Evolutionary conservation across 163 green algal genomes (phyloP), one percentile per base, ranked within the genome.

Genomic region (Coccomyxa subellipsoidea): DNA sequence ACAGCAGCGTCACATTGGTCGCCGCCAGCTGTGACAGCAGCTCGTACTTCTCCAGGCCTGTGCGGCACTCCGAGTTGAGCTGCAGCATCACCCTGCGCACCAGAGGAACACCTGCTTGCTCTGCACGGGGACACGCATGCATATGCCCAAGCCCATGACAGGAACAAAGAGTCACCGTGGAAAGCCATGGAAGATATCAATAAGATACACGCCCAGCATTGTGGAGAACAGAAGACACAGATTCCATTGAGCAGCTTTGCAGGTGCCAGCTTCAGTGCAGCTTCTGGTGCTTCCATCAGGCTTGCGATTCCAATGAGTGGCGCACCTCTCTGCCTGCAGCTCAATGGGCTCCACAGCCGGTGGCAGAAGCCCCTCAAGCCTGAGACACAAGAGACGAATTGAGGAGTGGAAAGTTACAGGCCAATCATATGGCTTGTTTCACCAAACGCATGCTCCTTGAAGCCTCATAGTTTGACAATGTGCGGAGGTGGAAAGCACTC

Each of bases 1-100:
- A 95, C 36, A 90, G 90, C 5, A 91, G 84, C 7, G 76, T 85
- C 54, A 84, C 77, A 79, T 93, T 92, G 59, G 78, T 83, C 18
- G 80, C 72, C 38, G 72, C 59, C 15, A 89, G 70, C 59, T 82
- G 36, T 25, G 39, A 38, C 70, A 84, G 47, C 12, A 84, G n/a
- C 40, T 73, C 73, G 25, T 84, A 84, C 71, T 40, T 77, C 23
- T 40, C 77, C 39, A 81, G 77, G 27, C 35, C 77, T 29, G 40
- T 81, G 15, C 8, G n/a, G 70, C 70, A 77, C 39, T 71, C 77
- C 7, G 34, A 18, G 23, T 39, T 27, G 12, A 81, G 39, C 77
- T 81, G 77, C n/a, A 72, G n/a, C 77, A 92, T 82, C 87, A 93
- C 82, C 83, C 85, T 72, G 83, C 80, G 15, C 85, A 25, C 25